Evolutionary conservation across 257 asterid species (phyloP).

Genomic region (Mentha longifolia): DNA sequence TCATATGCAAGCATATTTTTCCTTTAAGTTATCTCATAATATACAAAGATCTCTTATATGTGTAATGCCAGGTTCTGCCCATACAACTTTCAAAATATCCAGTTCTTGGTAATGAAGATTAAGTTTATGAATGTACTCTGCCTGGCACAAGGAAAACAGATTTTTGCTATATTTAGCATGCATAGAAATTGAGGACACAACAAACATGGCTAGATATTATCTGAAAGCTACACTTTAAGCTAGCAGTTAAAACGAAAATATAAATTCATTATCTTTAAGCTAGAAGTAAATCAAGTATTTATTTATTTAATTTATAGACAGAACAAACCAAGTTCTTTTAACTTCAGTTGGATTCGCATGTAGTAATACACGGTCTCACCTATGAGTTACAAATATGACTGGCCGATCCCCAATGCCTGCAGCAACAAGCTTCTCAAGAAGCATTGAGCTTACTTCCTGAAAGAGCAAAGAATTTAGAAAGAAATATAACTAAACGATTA

Average conservation of each 20-base stretch:
- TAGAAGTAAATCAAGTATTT: background rate
- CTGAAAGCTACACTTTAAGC: conserved; percentile 7
- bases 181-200: conserved; percentile 16
- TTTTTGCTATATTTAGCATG: conserved; percentile 18
- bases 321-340: conserved; percentile 1
- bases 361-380: conserved; percentile 51
- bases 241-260: conserved; percentile 10
- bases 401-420: conserved; percentile 99
- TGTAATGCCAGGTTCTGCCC: background rate
- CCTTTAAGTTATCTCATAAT: no score
- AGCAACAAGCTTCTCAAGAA: conserved; percentile 80
- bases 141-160: conserved; percentile 21
- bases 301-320: background rate
- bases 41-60: conserved; percentile 1
- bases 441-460: conserved; percentile 98
- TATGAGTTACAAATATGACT: conserved; percentile 89
- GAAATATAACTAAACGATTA: conserved; percentile 20
- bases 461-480: conserved; percentile 27
- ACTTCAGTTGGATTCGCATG: background rate
- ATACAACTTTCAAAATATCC: conserved; percentile 22
- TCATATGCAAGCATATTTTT: background rate
- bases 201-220: conserved; percentile 10
- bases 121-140: conserved; percentile 11
- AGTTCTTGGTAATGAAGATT: conserved; percentile 20
- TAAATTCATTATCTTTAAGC: background rate